Evolutionary conservation across 2,329 filamentous ascomycete species (phyloP).

Genomic region (Annulohypoxylon truncatum): DNA sequence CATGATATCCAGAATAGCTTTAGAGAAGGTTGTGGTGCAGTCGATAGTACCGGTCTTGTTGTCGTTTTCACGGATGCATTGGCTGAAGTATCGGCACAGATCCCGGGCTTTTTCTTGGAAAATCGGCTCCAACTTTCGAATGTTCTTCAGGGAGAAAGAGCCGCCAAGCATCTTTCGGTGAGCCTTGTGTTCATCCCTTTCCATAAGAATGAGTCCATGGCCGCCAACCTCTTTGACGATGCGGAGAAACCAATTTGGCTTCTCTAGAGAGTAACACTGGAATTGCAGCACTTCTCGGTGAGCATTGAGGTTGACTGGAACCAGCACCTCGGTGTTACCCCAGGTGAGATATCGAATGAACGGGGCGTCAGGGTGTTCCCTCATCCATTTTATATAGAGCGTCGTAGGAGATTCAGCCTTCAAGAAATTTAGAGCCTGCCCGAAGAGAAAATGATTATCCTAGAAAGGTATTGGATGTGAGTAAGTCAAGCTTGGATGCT

Average conservation of each 20-base stretch:
- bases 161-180: slow-evolving; percentile 25
- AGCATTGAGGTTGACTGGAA: slow-evolving; percentile 22
- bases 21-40: slow-evolving; percentile 27
- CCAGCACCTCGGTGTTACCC: slow-evolving; percentile 31
- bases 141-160: slow-evolving; percentile 23
- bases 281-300: slow-evolving; percentile 26
- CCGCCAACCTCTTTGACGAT: slow-evolving; percentile 26
- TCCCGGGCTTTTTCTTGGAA: slow-evolving; percentile 17
- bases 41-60: slow-evolving; percentile 13
- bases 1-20: slow-evolving; percentile 31
- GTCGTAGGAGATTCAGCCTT: slow-evolving; percentile 22
- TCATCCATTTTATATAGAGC: slow-evolving; percentile 30
- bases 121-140: slow-evolving; percentile 19
- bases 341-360: slow-evolving; percentile 31
- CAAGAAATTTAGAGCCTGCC: slow-evolving; percentile 21
- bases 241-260: slow-evolving; percentile 18
- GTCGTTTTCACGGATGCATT: slow-evolving; percentile 9
- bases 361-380: slow-evolving; percentile 27
- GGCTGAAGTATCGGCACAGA: slow-evolving; percentile 11
- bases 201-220: slow-evolving; percentile 29
- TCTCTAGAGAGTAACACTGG: slow-evolving; percentile 26
- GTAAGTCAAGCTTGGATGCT: not conserved
- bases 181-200: slow-evolving; percentile 25
- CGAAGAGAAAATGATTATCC: slow-evolving; percentile 28
- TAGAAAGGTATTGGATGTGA: not conserved